Percentiles rank a stretch among this genome's conserved stretches.
phyloP scores from a whole-genome alignment of 345 rosid genomes.

The Ceriops tagal region DNA sequence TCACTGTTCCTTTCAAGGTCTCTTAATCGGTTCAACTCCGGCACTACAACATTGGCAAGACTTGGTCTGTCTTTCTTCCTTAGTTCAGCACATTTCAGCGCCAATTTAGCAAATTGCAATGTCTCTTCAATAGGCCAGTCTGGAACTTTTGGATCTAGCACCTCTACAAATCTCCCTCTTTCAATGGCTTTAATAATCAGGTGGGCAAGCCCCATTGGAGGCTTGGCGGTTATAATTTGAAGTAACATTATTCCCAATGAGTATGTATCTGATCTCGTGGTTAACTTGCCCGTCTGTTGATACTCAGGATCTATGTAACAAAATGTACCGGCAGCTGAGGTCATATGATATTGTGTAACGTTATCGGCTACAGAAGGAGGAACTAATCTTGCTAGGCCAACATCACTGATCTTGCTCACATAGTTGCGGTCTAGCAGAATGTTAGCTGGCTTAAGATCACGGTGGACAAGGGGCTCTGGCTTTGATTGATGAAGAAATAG shows the following conservation, averaged over 20 bases:
- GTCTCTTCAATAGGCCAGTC: conserved; percentile 87
- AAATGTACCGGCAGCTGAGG: conserved; percentile 90
- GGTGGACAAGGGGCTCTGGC: conserved; percentile 95
- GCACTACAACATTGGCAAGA: conserved; percentile 62
- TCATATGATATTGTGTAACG: conserved; percentile 84
- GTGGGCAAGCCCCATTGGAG: conserved; percentile 88
- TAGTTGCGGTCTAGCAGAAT: conserved; percentile 78
- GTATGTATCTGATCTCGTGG: conserved; percentile 75
- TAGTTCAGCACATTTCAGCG: conserved; percentile 62
- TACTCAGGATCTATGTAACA: conserved; percentile 94
- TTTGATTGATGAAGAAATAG: conserved; percentile 90
- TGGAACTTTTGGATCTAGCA: conserved; percentile 57
- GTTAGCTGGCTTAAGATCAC: conserved; percentile 92
- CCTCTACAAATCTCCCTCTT: conserved; percentile 53
- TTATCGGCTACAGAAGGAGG: conserved; percentile 72
- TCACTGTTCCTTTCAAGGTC: conserved; percentile 33
- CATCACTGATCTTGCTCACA: conserved; percentile 89
- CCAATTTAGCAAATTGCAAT: conserved; percentile 51
- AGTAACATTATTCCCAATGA: conserved; percentile 84
- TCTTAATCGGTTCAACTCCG: conserved; percentile 65
- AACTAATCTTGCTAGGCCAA: conserved; percentile 87
- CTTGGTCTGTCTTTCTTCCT: conserved; percentile 83
- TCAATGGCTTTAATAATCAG: conserved; percentile 61
- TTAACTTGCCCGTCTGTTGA: conserved; percentile 80
- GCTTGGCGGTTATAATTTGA: conserved; percentile 71